phyloP scores from a whole-genome alignment of 352 stramenopile species.

The Globisporangium recalcitrans region DNA sequence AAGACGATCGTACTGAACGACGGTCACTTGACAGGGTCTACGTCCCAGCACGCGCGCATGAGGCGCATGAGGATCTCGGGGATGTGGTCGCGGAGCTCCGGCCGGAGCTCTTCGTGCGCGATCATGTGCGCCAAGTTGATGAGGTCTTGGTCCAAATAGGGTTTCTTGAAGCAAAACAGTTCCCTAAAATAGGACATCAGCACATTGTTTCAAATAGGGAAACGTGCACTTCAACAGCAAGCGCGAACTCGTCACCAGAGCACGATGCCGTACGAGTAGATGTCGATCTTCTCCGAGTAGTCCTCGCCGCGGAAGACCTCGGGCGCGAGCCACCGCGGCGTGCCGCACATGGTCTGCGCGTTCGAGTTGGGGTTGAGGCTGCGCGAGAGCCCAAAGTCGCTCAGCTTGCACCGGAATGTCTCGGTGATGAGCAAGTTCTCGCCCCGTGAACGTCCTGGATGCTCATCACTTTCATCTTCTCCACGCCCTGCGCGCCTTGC shows the following conservation, averaged over 20 bases:
- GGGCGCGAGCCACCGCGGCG: conserved; percentile 67
- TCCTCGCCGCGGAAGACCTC: conserved; percentile 82
- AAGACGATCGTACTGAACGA: conserved; percentile 55
- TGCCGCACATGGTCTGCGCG: conserved; percentile 72
- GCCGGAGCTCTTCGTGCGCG: conserved; percentile 65
- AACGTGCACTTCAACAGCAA: not conserved
- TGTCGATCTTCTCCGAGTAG: conserved; percentile 83
- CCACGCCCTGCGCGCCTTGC: conserved; percentile 82
- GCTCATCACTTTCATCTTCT: conserved; percentile 89
- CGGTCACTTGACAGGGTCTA: conserved; percentile 44
- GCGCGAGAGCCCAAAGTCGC: conserved; percentile 68
- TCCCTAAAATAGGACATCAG: conserved; percentile 32
- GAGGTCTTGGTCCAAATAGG: conserved; percentile 70
- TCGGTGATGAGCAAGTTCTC: conserved; percentile 75
- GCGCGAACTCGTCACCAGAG: conserved; percentile 40
- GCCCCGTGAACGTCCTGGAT: conserved; percentile 30
- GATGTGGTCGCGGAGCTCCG: conserved; percentile 56
- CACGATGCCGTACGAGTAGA: conserved; percentile 83
- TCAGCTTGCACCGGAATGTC: conserved; percentile 65
- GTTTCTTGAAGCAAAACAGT: conserved; percentile 81
- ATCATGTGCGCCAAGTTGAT: conserved; percentile 79
- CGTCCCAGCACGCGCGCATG: conserved; percentile 66
- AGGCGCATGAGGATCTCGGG: conserved; percentile 57
- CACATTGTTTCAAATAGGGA: not conserved
- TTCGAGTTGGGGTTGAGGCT: conserved; percentile 65